phyloP scores from a whole-genome alignment of 352 stramenopile genomes.

The Pythium inflatum region DNA sequence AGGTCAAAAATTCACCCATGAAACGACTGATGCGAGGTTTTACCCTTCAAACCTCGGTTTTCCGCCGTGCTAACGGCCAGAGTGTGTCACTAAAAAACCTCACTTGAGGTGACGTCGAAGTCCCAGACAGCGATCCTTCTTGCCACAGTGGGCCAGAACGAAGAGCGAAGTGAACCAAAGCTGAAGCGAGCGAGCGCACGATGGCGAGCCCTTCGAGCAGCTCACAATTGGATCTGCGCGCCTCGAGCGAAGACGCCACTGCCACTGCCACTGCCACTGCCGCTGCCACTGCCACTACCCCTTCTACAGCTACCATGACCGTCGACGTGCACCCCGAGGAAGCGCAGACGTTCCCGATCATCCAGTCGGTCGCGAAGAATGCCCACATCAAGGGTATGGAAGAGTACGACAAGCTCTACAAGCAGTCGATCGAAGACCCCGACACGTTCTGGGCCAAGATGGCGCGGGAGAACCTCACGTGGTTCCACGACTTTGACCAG shows the following conservation, averaged over 20 bases:
- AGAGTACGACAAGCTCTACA: slow-evolving; percentile 88
- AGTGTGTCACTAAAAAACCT: slow-evolving; percentile 30
- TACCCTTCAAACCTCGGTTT: background rate
- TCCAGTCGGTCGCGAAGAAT: slow-evolving; percentile 49
- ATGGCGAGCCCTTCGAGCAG: background rate
- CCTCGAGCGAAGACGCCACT: slow-evolving; percentile 5
- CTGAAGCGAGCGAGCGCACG: slow-evolving; percentile 9
- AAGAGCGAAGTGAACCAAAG: no score
- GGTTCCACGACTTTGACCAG: slow-evolving; percentile 94
- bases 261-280: background rate
- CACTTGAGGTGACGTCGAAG: slow-evolving; percentile 5
- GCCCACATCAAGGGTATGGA: slow-evolving; percentile 75
- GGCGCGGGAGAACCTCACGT: slow-evolving; percentile 90
- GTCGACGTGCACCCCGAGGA: slow-evolving; percentile 23
- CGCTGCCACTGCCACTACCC: background rate
- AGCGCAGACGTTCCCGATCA: slow-evolving; percentile 34
- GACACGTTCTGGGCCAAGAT: slow-evolving; percentile 92
- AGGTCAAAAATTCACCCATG: slow-evolving; percentile 26
- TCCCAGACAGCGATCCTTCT: slow-evolving; percentile 1
- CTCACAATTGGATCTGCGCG: slow-evolving; percentile 32
- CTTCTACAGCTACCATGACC: slow-evolving; percentile 19
- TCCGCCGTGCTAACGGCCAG: background rate
- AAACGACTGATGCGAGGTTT: slow-evolving; percentile 10
- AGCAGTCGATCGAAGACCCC: slow-evolving; percentile 86
- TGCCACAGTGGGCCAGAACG: no score